phyloP scores from a whole-genome alignment of 2,329 filamentous ascomycete species.

The Colletotrichum spaethianum region DNA sequence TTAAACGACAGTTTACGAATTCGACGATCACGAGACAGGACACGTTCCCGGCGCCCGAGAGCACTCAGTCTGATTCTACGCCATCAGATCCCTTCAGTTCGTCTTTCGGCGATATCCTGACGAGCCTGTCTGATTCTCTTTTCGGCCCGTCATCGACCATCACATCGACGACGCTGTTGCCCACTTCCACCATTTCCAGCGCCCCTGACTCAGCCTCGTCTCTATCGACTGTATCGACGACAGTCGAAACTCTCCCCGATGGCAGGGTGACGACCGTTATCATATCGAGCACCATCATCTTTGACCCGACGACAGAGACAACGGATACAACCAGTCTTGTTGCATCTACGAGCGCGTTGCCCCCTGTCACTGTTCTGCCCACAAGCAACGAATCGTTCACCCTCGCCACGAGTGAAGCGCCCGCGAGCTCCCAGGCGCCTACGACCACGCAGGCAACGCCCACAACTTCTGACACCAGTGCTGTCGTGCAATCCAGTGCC shows the following conservation, averaged over 20 bases:
- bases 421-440: conserved; percentile 1
- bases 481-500: conserved; percentile 3
- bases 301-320: conserved; percentile 33
- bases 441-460: conserved; percentile 17
- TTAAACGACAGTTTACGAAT: conserved; percentile 67
- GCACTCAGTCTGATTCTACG: conserved; percentile 42
- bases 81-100: conserved; percentile 8
- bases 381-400: conserved; percentile 33
- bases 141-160: conserved; percentile 29
- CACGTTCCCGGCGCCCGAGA: conserved; percentile 45
- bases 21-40: conserved; percentile 54
- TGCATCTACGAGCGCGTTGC: conserved; percentile 36
- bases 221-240: conserved; percentile 34
- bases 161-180: conserved; percentile 8
- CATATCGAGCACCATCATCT: conserved; percentile 45
- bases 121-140: conserved; percentile 41
- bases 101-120: conserved; percentile 38
- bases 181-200: conserved; percentile 16
- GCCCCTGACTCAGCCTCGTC: conserved; percentile 18
- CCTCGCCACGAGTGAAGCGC: conserved; percentile 10
- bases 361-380: conserved; percentile 39
- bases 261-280: conserved; percentile 48
- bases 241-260: conserved; percentile 39
- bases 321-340: conserved; percentile 32
- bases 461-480: conserved; percentile 37